These are phyloP conservation scores for Glycine soja DNA, from an alignment of 306 rosid species.

Conservation along the genomic window DNA sequence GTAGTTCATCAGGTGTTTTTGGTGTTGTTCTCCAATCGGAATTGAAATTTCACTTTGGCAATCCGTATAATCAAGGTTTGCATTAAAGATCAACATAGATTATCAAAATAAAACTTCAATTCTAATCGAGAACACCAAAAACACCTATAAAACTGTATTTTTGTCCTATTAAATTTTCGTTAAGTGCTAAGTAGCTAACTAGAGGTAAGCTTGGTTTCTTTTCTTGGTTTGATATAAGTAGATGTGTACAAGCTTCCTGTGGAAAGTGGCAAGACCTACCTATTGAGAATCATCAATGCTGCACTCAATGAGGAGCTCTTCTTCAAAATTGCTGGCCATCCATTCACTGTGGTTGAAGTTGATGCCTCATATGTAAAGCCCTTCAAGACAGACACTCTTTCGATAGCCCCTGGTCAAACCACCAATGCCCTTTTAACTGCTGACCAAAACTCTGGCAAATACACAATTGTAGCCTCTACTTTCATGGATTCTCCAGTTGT, in stretches of 20 bases:
- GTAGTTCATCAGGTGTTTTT: too few species aligned
- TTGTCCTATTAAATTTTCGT: background rate
- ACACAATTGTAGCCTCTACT: constrained; percentile 71
- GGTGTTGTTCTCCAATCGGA: too few species aligned
- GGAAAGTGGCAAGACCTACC: constrained; percentile 66
- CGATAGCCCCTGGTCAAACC: constrained; percentile 89
- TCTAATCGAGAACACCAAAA: too few species aligned
- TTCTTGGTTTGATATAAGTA: constrained; percentile 35
- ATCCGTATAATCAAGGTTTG: too few species aligned
- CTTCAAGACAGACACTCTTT: constrained; percentile 62
- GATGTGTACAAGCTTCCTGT: constrained; percentile 69
- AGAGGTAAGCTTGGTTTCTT: background rate
- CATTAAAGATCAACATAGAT: too few species aligned
- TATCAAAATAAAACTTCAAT: too few species aligned
- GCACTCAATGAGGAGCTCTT: constrained; percentile 93
- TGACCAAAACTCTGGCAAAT: constrained; percentile 64
- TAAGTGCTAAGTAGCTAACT: background rate
- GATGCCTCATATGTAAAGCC: constrained; percentile 87
- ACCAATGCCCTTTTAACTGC: constrained; percentile 74
- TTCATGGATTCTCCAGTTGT: constrained; percentile 71
- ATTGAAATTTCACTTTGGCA: too few species aligned
- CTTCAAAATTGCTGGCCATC: constrained; percentile 83
- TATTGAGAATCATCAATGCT: constrained; percentile 82
- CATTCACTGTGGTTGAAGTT: constrained; percentile 72
- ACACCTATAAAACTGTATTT: too few species aligned